These are phyloP conservation scores for Galeopsis tetrahit DNA, from an alignment of 257 asterid genomes.

Conservation along the genomic window DNA sequence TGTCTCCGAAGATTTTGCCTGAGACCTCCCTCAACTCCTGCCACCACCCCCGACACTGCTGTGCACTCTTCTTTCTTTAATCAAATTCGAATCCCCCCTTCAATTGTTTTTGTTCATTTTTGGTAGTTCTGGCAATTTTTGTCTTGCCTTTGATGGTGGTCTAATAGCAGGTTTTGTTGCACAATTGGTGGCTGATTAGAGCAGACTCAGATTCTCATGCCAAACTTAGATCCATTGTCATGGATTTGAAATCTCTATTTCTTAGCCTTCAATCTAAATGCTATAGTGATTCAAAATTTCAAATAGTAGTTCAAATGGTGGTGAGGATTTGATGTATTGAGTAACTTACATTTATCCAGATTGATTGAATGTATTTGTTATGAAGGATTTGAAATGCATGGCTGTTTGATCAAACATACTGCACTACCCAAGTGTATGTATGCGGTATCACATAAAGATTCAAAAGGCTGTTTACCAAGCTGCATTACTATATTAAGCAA, in stretches of 20 bases:
- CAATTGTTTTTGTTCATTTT: conserved; percentile 6
- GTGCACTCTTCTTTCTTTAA: conserved; percentile 23
- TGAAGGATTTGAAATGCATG: conserved; percentile 7
- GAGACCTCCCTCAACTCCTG: conserved; percentile 18
- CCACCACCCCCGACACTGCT: conserved; percentile 26
- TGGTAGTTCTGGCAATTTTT: not conserved
- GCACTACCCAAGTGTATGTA: not conserved
- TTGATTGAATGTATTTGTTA: not conserved
- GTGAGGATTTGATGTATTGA: not conserved
- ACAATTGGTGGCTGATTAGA: conserved; percentile 71
- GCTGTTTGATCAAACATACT: not conserved
- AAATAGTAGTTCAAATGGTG: conserved; percentile 7
- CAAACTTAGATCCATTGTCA: conserved; percentile 15
- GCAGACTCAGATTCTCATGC: conserved; percentile 41
- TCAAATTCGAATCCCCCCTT: conserved; percentile 26
- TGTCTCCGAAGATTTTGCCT: not conserved
- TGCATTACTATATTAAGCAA: not conserved
- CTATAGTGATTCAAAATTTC: not conserved
- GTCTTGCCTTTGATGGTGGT: conserved; percentile 23
- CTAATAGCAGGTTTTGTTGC: conserved; percentile 40
- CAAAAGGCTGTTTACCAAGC: not conserved
- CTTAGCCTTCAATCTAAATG: not conserved
- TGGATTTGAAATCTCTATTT: not conserved
- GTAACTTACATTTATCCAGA: not conserved
- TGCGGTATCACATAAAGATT: not conserved